phyloP scores from a whole-genome alignment of 176 grass and related monocot species.

The Aegilops tauschii region DNA sequence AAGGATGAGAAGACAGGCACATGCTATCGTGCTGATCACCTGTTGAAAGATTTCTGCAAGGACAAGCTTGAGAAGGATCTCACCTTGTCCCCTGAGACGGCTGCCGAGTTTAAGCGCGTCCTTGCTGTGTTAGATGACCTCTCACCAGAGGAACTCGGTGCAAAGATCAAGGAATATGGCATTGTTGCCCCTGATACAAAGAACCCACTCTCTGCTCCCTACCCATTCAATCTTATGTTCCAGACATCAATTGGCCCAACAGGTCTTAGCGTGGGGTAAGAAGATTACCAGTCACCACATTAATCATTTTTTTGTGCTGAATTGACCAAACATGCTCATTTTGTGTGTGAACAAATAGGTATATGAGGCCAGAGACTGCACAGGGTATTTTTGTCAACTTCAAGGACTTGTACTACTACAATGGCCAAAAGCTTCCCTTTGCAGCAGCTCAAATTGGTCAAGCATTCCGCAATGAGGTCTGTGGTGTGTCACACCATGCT shows the following conservation, averaged over 20 bases:
- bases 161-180: constrained; percentile 74
- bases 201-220: constrained; percentile 72
- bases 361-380: constrained; percentile 86
- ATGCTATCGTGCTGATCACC: constrained; percentile 79
- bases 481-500: background rate
- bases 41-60: constrained; percentile 81
- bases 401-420: constrained; percentile 85
- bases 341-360: constrained; percentile 45
- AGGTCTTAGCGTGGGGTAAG: constrained; percentile 71
- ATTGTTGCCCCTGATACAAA: constrained; percentile 75
- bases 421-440: constrained; percentile 82
- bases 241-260: constrained; percentile 85
- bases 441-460: constrained; percentile 77
- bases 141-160: constrained; percentile 58
- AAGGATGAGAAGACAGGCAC: constrained; percentile 85
- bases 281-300: background rate
- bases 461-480: constrained; percentile 80
- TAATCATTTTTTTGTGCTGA: background rate
- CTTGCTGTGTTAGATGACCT: constrained; percentile 66
- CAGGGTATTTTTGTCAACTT: constrained; percentile 95
- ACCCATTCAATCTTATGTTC: constrained; percentile 93
- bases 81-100: constrained; percentile 53
- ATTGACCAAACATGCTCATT: background rate
- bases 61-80: constrained; percentile 85
- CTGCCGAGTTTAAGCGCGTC: constrained; percentile 53